Evolutionary conservation across 495 filamentous ascomycete genomes (phyloP), one percentile per base, ranked within the genome.

Genomic region (Rusavskia elegans): DNA sequence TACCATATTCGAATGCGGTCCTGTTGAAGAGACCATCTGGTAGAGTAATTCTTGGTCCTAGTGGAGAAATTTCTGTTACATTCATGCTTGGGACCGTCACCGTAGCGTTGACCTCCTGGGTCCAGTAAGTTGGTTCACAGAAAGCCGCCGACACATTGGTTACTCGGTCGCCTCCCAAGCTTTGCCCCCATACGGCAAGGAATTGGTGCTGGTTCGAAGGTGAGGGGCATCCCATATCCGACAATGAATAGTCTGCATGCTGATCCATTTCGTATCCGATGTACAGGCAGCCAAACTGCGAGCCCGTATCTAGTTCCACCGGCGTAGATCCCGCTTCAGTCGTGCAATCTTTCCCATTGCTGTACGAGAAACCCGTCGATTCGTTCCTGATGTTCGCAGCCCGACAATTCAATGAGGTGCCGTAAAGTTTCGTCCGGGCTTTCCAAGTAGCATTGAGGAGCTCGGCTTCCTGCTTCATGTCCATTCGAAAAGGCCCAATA

Each of bases 51-150:
- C 52, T 59, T 2, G 58, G 37, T 7, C 57, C 63, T 9, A 57
- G 30, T 1, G 60, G 52, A 17, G 17, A 37, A 16, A 53, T 41
- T 0, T 53, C 37, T 2, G 53, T 30, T 0, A 62, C 49, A 4
- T 23, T 41, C 45, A 52, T 55, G 14, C 40, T 38, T 4, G 48
- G 50, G 3, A 46, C 25, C 23, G 50, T 51, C 0, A 74, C 52
- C 0, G 63, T 64, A 5, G 65, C 60, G 14, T 60, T 53, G 13
- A 68, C 59, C 2, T 63, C 23, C 45, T 67, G 64, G 9, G 54
- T 49, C 44, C 59, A 64, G 48, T 75, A 75, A 1, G 16, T 61
- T 1, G 72, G 50, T 21, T 63, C 49, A 51, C 72, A 75, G 30
- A 63, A 73, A 0, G 69, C 40, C 4, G 60, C 56, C 5, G 65